Evolutionary conservation across 169 alveolate genomes (phyloP).

Genomic region (Babesia divergens): DNA sequence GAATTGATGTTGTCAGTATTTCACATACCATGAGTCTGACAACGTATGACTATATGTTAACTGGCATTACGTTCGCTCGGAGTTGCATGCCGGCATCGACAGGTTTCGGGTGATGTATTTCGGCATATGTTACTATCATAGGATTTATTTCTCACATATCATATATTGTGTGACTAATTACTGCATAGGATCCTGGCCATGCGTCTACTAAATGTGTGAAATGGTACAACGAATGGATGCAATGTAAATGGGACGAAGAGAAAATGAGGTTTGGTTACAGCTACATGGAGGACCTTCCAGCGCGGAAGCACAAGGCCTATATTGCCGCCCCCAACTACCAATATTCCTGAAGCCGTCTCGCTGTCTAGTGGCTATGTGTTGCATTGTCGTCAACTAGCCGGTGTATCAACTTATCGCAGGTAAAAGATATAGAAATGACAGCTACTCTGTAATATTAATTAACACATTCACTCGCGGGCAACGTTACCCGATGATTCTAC

Average conservation of each 20-base stretch:
- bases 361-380: neutral
- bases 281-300: constrained; percentile 74
- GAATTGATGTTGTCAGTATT: no score
- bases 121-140: neutral
- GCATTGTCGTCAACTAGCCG: neutral
- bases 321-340: constrained; percentile 85
- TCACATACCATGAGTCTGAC: no score
- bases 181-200: constrained; percentile 67
- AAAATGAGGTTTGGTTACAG: constrained; percentile 78
- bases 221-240: constrained; percentile 85
- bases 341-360: constrained; percentile 64
- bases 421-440: no score
- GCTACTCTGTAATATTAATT: no score
- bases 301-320: constrained; percentile 82
- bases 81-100: no score
- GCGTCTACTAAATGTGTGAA: constrained; percentile 83
- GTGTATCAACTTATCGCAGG: no score
- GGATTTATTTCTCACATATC: neutral
- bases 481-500: neutral
- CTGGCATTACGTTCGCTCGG: no score
- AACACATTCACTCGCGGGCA: no score
- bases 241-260: constrained; percentile 87
- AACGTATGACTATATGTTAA: no score
- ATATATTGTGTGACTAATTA: no score
- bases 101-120: neutral